A percentile compares a stretch with the other conserved stretches of the same genome.
Conservation (phyloP, 2,329 filamentous ascomycete species). For the Sordariomycetes sp. region DNA sequence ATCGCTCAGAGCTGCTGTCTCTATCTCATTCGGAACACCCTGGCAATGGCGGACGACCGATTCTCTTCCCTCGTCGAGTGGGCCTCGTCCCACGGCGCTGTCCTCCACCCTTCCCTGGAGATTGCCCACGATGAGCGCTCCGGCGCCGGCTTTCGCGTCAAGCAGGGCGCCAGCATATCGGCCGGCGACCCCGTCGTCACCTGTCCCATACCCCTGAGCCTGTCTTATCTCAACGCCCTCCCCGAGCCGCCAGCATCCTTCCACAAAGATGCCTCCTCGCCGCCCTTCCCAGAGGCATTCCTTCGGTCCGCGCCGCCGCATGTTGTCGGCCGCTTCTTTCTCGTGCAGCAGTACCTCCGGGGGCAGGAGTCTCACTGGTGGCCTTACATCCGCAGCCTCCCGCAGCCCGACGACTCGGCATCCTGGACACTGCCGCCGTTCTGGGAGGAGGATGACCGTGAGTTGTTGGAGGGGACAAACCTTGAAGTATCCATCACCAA, state of each 20-base stretch:
- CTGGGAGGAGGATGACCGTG: slow-evolving; percentile 51
- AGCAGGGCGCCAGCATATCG: slow-evolving; percentile 17
- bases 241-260: slow-evolving; percentile 13
- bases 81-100: slow-evolving; percentile 33
- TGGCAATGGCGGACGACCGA: not conserved
- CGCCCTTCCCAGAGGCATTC: slow-evolving; percentile 36
- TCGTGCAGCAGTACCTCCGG: slow-evolving; percentile 56
- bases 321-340: slow-evolving; percentile 55
- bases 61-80: slow-evolving; percentile 30
- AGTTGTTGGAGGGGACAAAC: slow-evolving; percentile 43
- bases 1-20: not conserved
- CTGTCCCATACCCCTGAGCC: slow-evolving; percentile 39
- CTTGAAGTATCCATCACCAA: slow-evolving; percentile 36
- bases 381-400: slow-evolving; percentile 56
- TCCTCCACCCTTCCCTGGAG: slow-evolving; percentile 39
- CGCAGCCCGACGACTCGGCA: slow-evolving; percentile 42
- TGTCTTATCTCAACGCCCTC: slow-evolving; percentile 49
- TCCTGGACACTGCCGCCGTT: slow-evolving; percentile 49
- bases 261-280: slow-evolving; percentile 6
- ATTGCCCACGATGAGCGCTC: slow-evolving; percentile 39
- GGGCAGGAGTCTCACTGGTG: slow-evolving; percentile 52
- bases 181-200: slow-evolving; percentile 34
- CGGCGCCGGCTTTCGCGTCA: slow-evolving; percentile 44
- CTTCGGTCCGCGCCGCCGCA: slow-evolving; percentile 40
- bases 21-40: not conserved